Percentiles rank a stretch among this genome's conserved stretches.
Evolutionary conservation across 345 rosid genomes (phyloP).

Genomic region (Syzygium oleosum): DNA sequence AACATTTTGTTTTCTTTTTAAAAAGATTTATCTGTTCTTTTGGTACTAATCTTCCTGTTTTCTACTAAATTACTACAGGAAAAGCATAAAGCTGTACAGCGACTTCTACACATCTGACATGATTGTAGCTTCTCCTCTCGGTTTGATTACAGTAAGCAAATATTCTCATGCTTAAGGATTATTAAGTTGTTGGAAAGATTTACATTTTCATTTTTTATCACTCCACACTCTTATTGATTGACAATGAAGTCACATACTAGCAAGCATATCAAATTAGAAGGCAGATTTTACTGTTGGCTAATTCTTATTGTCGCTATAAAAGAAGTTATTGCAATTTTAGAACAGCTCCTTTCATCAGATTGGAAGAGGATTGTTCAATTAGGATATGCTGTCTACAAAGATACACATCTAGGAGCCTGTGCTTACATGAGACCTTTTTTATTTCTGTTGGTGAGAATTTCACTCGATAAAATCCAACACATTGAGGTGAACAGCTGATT

Average conservation of each 20-base stretch:
- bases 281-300: background rate
- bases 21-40: background rate
- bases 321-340: background rate
- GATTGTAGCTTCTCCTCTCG: constrained; percentile 85
- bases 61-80: constrained; percentile 27
- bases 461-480: background rate
- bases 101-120: constrained; percentile 88
- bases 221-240: background rate
- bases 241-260: background rate
- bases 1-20: background rate
- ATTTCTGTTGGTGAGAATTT: background rate
- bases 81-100: constrained; percentile 66
- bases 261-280: background rate
- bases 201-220: background rate
- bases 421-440: background rate
- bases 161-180: background rate
- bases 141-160: constrained; percentile 47
- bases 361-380: background rate
- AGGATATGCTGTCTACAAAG: background rate
- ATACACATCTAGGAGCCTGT: background rate
- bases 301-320: background rate
- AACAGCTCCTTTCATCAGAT: background rate
- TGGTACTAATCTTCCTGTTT: constrained; percentile 3
- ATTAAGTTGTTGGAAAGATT: background rate
- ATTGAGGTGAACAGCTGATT: background rate